These are phyloP conservation scores for Batrachochytrium dendrobatidis DNA, from an alignment of 371 early-diverging fungal species.

Conservation along the genomic window DNA sequence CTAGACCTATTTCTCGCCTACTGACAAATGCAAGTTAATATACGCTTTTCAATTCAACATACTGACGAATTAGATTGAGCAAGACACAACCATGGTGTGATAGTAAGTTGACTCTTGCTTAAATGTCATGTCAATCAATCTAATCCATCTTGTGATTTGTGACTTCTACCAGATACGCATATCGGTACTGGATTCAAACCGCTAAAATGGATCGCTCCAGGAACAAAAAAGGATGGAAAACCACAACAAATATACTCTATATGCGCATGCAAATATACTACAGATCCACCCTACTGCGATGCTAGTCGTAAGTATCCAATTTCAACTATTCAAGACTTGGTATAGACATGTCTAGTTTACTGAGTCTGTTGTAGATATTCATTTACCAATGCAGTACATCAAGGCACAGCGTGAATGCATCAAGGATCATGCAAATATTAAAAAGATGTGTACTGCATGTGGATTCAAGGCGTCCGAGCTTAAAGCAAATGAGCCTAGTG, in stretches of 20 bases:
- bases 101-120: slow-evolving; percentile 10
- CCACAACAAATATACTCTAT: slow-evolving; percentile 25
- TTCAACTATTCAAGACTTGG: neutral
- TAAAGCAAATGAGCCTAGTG: no score
- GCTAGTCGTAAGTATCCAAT: slow-evolving; percentile 23
- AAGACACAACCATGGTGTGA: slow-evolving; percentile 38
- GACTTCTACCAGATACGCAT: slow-evolving; percentile 14
- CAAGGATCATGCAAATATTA: slow-evolving; percentile 20
- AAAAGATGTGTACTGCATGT: slow-evolving; percentile 27
- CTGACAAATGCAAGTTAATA: neutral
- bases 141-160: neutral
- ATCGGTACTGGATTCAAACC: slow-evolving; percentile 32
- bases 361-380: slow-evolving; percentile 14
- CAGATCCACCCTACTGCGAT: slow-evolving; percentile 32
- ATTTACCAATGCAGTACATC: slow-evolving; percentile 27
- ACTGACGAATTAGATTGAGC: slow-evolving; percentile 22
- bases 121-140: neutral
- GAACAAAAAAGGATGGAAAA: slow-evolving; percentile 18
- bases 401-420: slow-evolving; percentile 21
- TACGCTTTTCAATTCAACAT: neutral
- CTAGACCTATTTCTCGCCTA: neutral
- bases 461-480: slow-evolving; percentile 38
- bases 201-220: slow-evolving; percentile 25
- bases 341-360: neutral
- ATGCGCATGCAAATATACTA: slow-evolving; percentile 37